Evolutionary conservation across 2,329 filamentous ascomycete species (phyloP).

Genomic region (Fusarium nelsonii): DNA sequence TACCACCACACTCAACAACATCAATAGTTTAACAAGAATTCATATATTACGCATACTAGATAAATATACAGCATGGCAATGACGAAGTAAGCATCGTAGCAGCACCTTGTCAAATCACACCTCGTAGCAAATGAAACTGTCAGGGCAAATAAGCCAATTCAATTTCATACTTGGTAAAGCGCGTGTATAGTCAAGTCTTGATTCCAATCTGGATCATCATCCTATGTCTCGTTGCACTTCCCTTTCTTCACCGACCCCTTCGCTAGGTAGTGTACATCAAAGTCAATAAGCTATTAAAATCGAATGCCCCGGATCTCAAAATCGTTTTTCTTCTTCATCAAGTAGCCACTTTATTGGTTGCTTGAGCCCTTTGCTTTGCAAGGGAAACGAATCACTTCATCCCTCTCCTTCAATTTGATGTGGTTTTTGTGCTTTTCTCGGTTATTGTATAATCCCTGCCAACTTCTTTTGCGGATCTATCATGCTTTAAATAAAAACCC

Average conservation of each 20-base stretch:
- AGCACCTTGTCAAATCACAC: slow-evolving; percentile 7
- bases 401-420: slow-evolving; percentile 12
- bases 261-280: slow-evolving; percentile 43
- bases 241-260: slow-evolving; percentile 31
- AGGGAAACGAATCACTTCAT: slow-evolving; percentile 11
- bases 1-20: not conserved
- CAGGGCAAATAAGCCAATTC: slow-evolving; percentile 41
- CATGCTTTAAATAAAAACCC: slow-evolving; percentile 41
- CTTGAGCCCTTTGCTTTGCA: slow-evolving; percentile 18
- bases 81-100: not conserved
- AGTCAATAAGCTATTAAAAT: slow-evolving; percentile 48
- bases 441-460: slow-evolving; percentile 28
- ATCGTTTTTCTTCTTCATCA: slow-evolving; percentile 19
- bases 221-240: slow-evolving; percentile 43
- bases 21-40: not conserved
- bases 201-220: slow-evolving; percentile 48
- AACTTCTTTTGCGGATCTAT: slow-evolving; percentile 49
- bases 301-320: slow-evolving; percentile 20
- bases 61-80: not conserved
- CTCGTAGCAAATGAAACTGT: slow-evolving; percentile 26
- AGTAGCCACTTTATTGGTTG: not conserved
- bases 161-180: slow-evolving; percentile 43
- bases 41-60: not conserved
- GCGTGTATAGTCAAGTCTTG: slow-evolving; percentile 28
- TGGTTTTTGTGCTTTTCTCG: slow-evolving; percentile 37